Percentiles rank a stretch among this genome's conserved stretches.
These are phyloP conservation scores for Saccharum officinarum DNA, from an alignment of 176 grass and related monocot genomes.

Conservation along the genomic window DNA sequence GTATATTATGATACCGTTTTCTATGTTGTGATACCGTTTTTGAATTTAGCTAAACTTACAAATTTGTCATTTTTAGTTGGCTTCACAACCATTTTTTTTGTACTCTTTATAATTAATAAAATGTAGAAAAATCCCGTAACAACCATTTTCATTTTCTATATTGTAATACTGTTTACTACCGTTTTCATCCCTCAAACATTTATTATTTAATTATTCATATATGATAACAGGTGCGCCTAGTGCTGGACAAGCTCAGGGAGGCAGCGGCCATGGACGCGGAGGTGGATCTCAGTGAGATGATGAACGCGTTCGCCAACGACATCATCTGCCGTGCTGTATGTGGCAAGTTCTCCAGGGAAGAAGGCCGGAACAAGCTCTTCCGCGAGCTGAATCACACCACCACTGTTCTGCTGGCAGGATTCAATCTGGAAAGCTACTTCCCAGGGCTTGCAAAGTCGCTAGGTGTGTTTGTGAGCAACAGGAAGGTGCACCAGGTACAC, in stretches of 20 bases:
- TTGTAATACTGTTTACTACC: too few species aligned
- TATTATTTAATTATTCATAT: too few species aligned
- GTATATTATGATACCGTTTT: too few species aligned
- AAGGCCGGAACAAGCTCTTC: slow-evolving; percentile 15
- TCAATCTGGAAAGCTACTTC: neutral
- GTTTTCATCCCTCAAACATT: too few species aligned
- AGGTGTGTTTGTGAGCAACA: neutral
- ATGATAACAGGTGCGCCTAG: neutral
- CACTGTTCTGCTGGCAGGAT: neutral
- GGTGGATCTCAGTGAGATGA: neutral
- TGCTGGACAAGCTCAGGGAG: neutral
- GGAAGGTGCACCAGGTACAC: neutral
- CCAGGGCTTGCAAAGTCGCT: neutral
- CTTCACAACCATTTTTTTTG: too few species aligned
- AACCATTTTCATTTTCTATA: too few species aligned
- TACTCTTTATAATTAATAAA: too few species aligned
- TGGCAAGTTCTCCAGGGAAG: neutral
- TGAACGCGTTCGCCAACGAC: neutral
- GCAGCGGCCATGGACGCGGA: neutral
- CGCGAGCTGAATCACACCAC: neutral
- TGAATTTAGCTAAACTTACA: too few species aligned
- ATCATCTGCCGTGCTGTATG: neutral
- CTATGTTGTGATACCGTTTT: too few species aligned
- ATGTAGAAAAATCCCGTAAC: too few species aligned
- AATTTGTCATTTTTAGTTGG: too few species aligned